Evolutionary conservation across 2,329 filamentous ascomycete species (phyloP).

Genomic region (Nigrospora sphaerica): DNA sequence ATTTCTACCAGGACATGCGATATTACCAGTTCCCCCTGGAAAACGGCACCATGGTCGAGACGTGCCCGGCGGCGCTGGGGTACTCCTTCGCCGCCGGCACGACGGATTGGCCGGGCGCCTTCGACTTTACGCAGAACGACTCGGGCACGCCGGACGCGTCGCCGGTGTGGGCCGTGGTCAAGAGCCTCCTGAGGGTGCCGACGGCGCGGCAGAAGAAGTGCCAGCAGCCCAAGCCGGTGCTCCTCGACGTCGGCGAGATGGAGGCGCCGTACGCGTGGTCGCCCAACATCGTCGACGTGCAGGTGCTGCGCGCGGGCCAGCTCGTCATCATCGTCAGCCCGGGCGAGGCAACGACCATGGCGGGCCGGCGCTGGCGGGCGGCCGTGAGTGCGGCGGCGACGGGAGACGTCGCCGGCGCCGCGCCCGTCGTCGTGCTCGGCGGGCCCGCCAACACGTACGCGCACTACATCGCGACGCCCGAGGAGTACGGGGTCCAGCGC

Average conservation of each 20-base stretch:
- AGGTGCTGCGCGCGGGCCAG: constrained; percentile 75
- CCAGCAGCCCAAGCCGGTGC: constrained; percentile 74
- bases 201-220: constrained; percentile 63
- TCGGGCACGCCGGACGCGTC: constrained; percentile 62
- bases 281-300: constrained; percentile 84
- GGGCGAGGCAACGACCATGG: constrained; percentile 87
- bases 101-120: constrained; percentile 78
- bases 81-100: constrained; percentile 89
- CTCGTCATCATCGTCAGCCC: constrained; percentile 79
- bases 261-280: constrained; percentile 73
- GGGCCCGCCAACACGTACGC: constrained; percentile 86
- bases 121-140: constrained; percentile 84
- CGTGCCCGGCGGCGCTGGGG: constrained; percentile 79
- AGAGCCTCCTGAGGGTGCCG: constrained; percentile 63
- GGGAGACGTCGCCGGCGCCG: constrained; percentile 29
- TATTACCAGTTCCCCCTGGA: constrained; percentile 64
- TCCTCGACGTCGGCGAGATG: constrained; percentile 79
- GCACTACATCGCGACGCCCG: constrained; percentile 71
- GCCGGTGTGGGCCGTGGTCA: constrained; percentile 71
- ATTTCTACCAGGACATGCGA: constrained; percentile 73
- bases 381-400: constrained; percentile 49
- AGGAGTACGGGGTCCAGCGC: constrained; percentile 78
- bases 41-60: constrained; percentile 64
- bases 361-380: constrained; percentile 76
- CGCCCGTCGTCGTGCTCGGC: constrained; percentile 71